A percentile compares a stretch with the other conserved stretches of the same genome.
Evolutionary conservation across 805 yeast species (phyloP).

Genomic region (Lipomyces lipofer): DNA sequence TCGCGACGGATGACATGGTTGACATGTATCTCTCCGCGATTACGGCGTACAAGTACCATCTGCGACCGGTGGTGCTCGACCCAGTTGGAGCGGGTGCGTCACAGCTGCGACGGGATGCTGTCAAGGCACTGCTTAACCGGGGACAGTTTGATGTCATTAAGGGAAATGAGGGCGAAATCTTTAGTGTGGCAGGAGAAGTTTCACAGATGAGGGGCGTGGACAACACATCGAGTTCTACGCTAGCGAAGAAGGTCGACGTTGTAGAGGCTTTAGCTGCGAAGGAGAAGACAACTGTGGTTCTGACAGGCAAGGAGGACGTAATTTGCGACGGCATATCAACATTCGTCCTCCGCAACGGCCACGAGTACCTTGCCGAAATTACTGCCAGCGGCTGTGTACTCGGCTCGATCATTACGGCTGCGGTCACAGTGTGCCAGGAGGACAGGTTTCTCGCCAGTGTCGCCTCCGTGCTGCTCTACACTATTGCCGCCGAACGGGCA

Average conservation of each 20-base stretch:
- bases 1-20: slow-evolving; percentile 50
- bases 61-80: slow-evolving; percentile 72
- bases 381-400: slow-evolving; percentile 86
- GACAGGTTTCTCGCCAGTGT: slow-evolving; percentile 50
- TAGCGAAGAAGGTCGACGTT: slow-evolving; percentile 36
- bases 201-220: slow-evolving; percentile 75
- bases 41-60: slow-evolving; percentile 54
- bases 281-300: slow-evolving; percentile 58
- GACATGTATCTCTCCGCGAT: slow-evolving; percentile 54
- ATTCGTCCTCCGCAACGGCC: slow-evolving; percentile 55
- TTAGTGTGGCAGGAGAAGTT: slow-evolving; percentile 53
- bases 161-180: slow-evolving; percentile 83
- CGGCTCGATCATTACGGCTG: slow-evolving; percentile 69
- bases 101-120: slow-evolving; percentile 51
- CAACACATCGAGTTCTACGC: slow-evolving; percentile 45
- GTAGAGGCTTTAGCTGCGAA: slow-evolving; percentile 20
- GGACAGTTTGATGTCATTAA: slow-evolving; percentile 67
- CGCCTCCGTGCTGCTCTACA: slow-evolving; percentile 59
- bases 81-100: slow-evolving; percentile 96
- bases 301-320: slow-evolving; percentile 64
- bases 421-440: slow-evolving; percentile 48
- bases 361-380: slow-evolving; percentile 59
- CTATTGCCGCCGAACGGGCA: slow-evolving; percentile 61
- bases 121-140: slow-evolving; percentile 51
- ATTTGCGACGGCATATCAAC: slow-evolving; percentile 49